These are phyloP conservation scores for Cladochytrium replicatum DNA, from an alignment of 192 early-diverging fungal genomes.

Conservation along the genomic window DNA sequence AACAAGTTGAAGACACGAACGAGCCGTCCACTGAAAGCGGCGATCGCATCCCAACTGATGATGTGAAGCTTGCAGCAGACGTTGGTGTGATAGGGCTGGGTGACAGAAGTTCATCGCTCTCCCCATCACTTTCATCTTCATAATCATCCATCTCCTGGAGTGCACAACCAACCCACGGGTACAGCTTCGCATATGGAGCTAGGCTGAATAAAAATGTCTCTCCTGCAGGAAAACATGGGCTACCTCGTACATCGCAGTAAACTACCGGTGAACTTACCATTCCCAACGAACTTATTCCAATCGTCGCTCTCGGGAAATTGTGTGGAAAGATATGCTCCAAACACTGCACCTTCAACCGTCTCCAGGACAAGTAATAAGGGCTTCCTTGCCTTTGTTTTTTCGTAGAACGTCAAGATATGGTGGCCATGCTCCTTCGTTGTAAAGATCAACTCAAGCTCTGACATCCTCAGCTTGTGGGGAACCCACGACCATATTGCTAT, in stretches of 20 bases:
- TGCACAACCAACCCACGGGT: conserved; percentile 33
- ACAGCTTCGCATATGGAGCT: conserved; percentile 29
- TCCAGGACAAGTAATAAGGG: conserved; percentile 29
- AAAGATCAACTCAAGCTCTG: conserved; percentile 30
- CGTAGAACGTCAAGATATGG: conserved; percentile 21
- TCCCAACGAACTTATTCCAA: conserved; percentile 25
- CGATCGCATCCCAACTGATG: too few relatives aligned
- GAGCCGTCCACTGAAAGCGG: too few relatives aligned
- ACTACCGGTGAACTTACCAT: conserved; percentile 14
- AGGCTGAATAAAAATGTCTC: conserved; percentile 37
- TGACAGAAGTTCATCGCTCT: neutral
- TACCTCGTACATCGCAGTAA: neutral
- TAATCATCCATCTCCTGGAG: neutral
- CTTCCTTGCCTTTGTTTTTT: conserved; percentile 7
- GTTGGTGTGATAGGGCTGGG: neutral
- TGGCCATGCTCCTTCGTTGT: conserved; percentile 34
- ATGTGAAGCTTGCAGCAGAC: neutral
- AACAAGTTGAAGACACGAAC: too few relatives aligned
- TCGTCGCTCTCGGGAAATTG: conserved; percentile 18
- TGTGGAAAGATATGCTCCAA: conserved; percentile 29
- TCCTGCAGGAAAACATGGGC: conserved; percentile 18
- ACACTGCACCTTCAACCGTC: conserved; percentile 22
- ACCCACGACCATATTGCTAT: conserved; percentile 36
- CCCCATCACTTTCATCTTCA: neutral
- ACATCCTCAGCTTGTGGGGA: conserved; percentile 23